Base-by-base conservation (phyloP, 306 rosid species). In the Oemleria cerasiformis region DNA sequence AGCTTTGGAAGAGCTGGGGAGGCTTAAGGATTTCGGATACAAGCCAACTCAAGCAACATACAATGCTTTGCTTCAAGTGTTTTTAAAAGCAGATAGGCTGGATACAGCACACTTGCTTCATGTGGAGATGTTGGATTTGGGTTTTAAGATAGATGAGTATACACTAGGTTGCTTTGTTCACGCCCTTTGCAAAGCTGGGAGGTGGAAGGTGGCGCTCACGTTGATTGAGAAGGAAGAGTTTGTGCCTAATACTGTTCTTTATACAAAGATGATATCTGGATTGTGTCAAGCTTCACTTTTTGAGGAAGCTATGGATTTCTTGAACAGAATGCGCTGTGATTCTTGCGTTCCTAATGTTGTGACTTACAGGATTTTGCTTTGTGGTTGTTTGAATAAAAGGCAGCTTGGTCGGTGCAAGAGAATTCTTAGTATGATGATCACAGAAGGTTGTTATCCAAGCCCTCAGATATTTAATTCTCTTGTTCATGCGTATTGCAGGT, bases 381-480 rank as follows among this genome's bases (percentile, higher is more conserved):
- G 92, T 67, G 96, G 92, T 20, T 88, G 92, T 80, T 78, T 88
- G 84, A 81, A 73, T 47, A 91, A 87, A 78, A 84, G 85, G 59
- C 83, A 85, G 83, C 80, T 91, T 7, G 96, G 97, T 14, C 81
- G 91, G 80, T 88, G 96, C 71, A 91, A 88, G 88, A 88, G 97
- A 68, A 85, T 91, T 88, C 85, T 91, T 25, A 80, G 84, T 80
- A 87, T 84, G 96, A 91, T 91, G 97, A 87, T 87, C 69, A 55
- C 81, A 1, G 97, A 91, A 77, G 97, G 96, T 21, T 88, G 97
- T 85, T 85, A 84, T 78, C 97, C 96, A 1, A 88, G 84, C 77
- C 86, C 79, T 21, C 84, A 77, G 71, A 88, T 91, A 63, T 88
- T 87, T 87, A 84, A 81, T 84, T 84, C 88, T 79, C 92, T 91